Percentiles rank a stretch among this genome's conserved stretches.
These are phyloP conservation scores for Vaccinium macrocarpon DNA, from an alignment of 148 eudicot species.

Conservation along the genomic window DNA sequence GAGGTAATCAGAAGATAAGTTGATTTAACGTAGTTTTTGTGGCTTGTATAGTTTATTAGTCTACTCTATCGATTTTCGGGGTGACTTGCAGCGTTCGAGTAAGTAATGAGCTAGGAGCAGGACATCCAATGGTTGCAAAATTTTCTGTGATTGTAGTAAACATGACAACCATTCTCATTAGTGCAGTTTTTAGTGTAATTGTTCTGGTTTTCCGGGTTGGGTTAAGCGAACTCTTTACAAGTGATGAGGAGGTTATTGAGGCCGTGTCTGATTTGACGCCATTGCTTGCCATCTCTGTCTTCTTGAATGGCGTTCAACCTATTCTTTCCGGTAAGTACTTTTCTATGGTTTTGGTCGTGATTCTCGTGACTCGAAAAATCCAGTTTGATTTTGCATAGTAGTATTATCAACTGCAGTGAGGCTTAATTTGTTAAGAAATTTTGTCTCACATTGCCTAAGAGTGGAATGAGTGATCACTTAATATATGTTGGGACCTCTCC, in stretches of 20 bases:
- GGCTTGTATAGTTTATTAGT: not conserved
- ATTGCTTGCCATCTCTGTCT: constrained; percentile 48
- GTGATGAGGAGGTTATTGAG: constrained; percentile 38
- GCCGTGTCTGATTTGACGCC: constrained; percentile 44
- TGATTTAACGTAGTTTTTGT: not conserved
- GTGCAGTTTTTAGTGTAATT: constrained; percentile 31
- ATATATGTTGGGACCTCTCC: no score
- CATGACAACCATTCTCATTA: constrained; percentile 38
- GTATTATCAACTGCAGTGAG: not conserved
- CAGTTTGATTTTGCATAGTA: not conserved
- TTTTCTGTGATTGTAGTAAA: constrained; percentile 42
- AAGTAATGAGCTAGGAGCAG: constrained; percentile 55
- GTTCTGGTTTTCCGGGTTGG: constrained; percentile 37
- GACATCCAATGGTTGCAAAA: constrained; percentile 43
- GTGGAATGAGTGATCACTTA: no score
- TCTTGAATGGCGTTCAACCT: constrained; percentile 50
- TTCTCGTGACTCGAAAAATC: not conserved
- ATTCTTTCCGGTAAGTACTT: constrained; percentile 41
- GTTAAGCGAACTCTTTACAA: constrained; percentile 46
- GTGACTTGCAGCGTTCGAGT: constrained; percentile 16
- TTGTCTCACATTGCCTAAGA: no score
- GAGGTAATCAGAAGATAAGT: constrained; percentile 23
- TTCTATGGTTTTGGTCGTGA: not conserved
- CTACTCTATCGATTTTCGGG: not conserved
- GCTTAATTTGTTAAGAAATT: no score